Base-by-base conservation (phyloP, 805 yeast species). In the Metschnikowia kofuensis region DNA sequence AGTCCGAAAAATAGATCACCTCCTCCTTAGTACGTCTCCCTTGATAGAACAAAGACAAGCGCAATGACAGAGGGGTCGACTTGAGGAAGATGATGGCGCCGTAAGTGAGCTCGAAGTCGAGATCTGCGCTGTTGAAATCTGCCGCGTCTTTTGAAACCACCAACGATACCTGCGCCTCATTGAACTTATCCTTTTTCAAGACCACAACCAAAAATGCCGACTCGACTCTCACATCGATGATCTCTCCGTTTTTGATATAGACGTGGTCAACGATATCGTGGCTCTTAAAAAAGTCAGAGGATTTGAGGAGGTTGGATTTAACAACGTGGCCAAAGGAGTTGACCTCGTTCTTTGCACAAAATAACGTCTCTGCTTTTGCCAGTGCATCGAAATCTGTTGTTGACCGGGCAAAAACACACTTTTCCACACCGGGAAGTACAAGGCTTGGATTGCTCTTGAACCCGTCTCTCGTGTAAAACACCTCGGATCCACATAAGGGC, bases 1-100 rank as follows among this genome's bases (percentile, higher is more conserved):
- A 82, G 54, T 82, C 84, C 6, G 84, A 77, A n/a, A 73, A 62
- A 53, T 73, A 78, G 8, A 80, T 47, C 12, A 75, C 71, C 1
- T 77, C 63, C 16, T 44, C 49, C n/a, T 50, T 50, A 8, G 35
- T 27, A 8, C 38, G 36, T 10, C 48, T 37, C 32, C 51, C 52
- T 12, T 63, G 51, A 45, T 53, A 59, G 40, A 45, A 44, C 35
- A 68, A 62, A 15, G 63, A 48, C 12, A 72, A 14, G 43, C 69
- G 67, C 36, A 73, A 48, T 2, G 75, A 65, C 62, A 63, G 68
- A 0, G 68, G 66, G 6, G 68, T 63, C 0, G 76, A 62, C 2
- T 75, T 74, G 40, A 78, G 60, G 34, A 78, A 62, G 2, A 57
- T 47, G 56, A 69, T 62, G 43, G 67, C 60, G 44, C 79, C 79